Base-by-base conservation (phyloP, 768 basidiomycete genomes). In the Hydnomerulius pinastri region DNA sequence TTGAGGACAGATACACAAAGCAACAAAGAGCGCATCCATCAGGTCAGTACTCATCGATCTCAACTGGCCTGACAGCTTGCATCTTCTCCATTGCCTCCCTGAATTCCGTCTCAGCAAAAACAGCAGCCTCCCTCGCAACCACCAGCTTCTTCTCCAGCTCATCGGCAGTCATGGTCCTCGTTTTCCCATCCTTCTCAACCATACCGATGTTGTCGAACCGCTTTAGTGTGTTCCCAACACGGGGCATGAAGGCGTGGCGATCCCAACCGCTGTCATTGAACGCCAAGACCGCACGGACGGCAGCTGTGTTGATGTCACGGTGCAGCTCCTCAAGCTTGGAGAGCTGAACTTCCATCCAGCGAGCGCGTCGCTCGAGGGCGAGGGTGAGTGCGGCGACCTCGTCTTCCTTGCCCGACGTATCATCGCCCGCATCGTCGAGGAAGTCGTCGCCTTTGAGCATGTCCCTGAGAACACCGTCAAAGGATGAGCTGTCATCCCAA, bases 281-380 rank as follows among this genome's bases (percentile, higher is more conserved):
- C 1, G 86, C 80, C 21, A 92, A 76, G 18, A 92, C 85, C 6
- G 89, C 88, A 23, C 86, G 80, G 23, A 92, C 89, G 4, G 90
- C 90, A 6, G 91, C 91, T 2, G 82, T 89, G 67, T 93, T 94
- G 70, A 93, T 92, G 57, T 93, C 91, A 24, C 88, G 86, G 58
- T 94, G 91, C 28, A 93, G 75, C 61, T 91, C 91, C 67, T 94
- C 91, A 29, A 94, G 74, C 64, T 93, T 92, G 0, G 88, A 89
- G 15, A 94, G 69, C 66, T 92, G 91, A 18, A 91, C 87, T 68
- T 93, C 90, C 88, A 94, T 92, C 90, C 91, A 94, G 36, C 89
- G 78, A 13, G 91, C 92, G n/a, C 92, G 87, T 53, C 88, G 85
- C 64, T 92, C 90, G 38, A 94, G 78, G 7, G 90, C 90, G 42